Evolutionary conservation across 352 stramenopile species (phyloP), one percentile per base, ranked within the genome.

Genomic region (Phytophthora fragariae): DNA sequence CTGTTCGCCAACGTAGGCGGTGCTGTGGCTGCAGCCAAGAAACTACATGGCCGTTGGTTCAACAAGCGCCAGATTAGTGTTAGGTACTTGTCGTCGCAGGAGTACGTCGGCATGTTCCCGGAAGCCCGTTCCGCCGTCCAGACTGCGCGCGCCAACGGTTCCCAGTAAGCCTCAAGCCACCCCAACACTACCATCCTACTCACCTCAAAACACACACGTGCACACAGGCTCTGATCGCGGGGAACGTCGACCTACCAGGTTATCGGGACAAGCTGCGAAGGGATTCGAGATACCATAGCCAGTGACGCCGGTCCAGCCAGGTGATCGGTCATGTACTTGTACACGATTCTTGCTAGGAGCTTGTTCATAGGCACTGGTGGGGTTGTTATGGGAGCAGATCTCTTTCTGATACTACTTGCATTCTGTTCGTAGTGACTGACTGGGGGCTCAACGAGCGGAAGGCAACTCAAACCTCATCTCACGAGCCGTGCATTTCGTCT

Each of bases 1-100:
- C 80, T 97, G 47, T 98, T 97, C 72, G 86, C 80, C 50, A 84
- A 80, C 19, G 62, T 88, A 11, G 52, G 54, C 46, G 85, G 81
- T 52, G 88, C 86, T 17, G 75, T 84, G n/a, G 62, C 82, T 29
- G 88, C 90, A 1, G 89, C 90, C 35, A 84, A 92, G 70, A 85
- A 87, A 57, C 75, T 97, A 3, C 88, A 98, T 60, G 92, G 91
- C 9, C 91, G 92, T 21, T 98, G 91, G 91, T 98, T 98, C 74
- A 97, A 94, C 73, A 86, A 94, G 76, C 87, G 92, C 31, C 91
- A 97, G 78, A 95, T 98, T 71, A 94, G 88, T 68, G 88, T 97
- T 53, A 83, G 89, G 70, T 96, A 92, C 76, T 71, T 96, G 68
- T 93, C 89, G 56, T 85, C 86, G 62, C 88, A 95, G 62, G 89